phyloP scores from a whole-genome alignment of 331 rosid genomes.

The Saraca asoca region DNA sequence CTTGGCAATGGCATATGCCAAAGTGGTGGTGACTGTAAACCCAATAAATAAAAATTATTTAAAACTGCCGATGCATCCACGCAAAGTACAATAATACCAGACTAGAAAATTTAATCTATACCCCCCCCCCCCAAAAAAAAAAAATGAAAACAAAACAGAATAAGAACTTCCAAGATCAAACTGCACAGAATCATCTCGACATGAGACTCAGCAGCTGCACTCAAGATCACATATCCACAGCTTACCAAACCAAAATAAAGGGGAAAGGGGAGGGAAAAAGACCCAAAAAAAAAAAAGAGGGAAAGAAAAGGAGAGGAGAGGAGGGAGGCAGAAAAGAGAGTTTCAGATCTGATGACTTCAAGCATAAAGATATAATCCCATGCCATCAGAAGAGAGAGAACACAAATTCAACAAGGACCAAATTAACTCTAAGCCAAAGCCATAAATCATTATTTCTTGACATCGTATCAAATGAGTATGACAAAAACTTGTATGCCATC shows the following conservation, averaged over 20 bases:
- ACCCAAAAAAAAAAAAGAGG: not conserved
- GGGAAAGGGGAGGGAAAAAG: not conserved
- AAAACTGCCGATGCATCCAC: too few species aligned
- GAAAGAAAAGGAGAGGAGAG: not conserved
- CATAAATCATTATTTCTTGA: constrained; percentile 6
- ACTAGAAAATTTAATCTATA: constrained; percentile 2
- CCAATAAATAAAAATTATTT: too few species aligned
- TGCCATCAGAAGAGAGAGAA: not conserved
- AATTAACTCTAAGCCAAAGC: not conserved
- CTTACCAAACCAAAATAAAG: constrained; percentile 42
- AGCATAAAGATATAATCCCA: constrained; percentile 3
- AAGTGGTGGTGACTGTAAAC: too few species aligned
- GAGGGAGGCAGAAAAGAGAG: constrained; percentile 6
- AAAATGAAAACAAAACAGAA: not conserved
- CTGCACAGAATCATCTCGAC: constrained; percentile 44
- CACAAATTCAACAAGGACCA: not conserved
- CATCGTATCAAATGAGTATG: constrained; percentile 15
- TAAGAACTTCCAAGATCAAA: constrained; percentile 26
- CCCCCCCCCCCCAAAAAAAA: not conserved
- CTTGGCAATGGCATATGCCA: too few species aligned
- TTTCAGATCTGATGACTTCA: constrained; percentile 12
- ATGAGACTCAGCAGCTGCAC: constrained; percentile 44
- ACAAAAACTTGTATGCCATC: constrained; percentile 14
- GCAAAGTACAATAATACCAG: not conserved
- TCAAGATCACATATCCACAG: constrained; percentile 44